Conservation (phyloP, 116 monocot species). For the Papilionanthe hybrid region DNA sequence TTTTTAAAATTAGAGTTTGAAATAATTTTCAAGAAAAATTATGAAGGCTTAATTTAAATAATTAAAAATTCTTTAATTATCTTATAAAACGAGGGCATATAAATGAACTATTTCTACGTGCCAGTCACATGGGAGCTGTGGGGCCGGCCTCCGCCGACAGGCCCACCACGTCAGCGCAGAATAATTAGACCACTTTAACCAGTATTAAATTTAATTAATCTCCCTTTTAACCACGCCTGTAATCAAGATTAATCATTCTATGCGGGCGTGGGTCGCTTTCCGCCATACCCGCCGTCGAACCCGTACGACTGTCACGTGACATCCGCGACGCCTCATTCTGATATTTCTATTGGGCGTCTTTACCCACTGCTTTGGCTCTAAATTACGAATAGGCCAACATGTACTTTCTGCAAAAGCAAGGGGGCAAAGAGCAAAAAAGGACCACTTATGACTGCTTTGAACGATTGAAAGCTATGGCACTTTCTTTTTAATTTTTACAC, state of each 20-base stretch:
- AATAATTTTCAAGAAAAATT: too few species aligned
- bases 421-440: neutral
- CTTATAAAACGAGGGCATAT: too few species aligned
- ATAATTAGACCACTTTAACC: neutral
- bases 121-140: neutral
- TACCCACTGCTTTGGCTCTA: neutral
- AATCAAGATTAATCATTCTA: neutral
- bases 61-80: too few species aligned
- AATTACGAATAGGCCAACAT: neutral
- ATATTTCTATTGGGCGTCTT: neutral
- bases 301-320: neutral
- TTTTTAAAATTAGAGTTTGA: too few species aligned
- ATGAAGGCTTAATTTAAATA: too few species aligned
- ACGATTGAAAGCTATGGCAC: too few species aligned
- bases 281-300: neutral
- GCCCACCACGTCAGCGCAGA: neutral
- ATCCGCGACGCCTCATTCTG: neutral
- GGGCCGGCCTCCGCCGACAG: neutral
- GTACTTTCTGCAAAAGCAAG: neutral
- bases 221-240: neutral
- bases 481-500: too few species aligned
- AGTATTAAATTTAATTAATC: neutral
- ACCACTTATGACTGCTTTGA: too few species aligned
- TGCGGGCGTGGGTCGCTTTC: constrained; percentile 6
- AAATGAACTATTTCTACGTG: neutral